A percentile compares a stretch with the other conserved stretches of the same genome.
Evolutionary conservation across 2,329 filamentous ascomycete species (phyloP).

Genomic region (Fusarium caatingaense): DNA sequence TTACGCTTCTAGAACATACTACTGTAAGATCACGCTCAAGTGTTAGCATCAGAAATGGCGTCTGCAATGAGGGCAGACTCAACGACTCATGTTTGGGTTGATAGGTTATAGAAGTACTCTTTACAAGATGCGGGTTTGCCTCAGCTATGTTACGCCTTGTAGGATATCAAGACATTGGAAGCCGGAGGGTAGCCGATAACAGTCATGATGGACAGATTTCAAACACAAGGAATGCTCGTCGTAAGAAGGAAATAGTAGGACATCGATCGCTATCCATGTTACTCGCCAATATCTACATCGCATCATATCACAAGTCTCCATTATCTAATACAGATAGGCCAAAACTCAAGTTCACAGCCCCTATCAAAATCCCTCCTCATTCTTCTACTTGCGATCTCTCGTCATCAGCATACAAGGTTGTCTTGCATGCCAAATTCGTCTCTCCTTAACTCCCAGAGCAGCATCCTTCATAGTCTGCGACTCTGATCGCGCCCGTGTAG

Average conservation of each 20-base stretch:
- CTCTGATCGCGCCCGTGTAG: slow-evolving; percentile 59
- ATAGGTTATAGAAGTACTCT: too few relatives aligned
- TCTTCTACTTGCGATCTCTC: slow-evolving; percentile 53
- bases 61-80: too few relatives aligned
- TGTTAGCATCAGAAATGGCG: too few relatives aligned
- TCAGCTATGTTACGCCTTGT: too few relatives aligned
- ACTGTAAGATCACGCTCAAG: too few relatives aligned
- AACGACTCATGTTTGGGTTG: too few relatives aligned
- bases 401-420: slow-evolving; percentile 67
- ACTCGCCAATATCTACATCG: slow-evolving; percentile 24
- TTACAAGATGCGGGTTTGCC: too few relatives aligned
- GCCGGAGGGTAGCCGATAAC: too few relatives aligned
- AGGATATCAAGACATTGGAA: too few relatives aligned
- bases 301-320: slow-evolving; percentile 9
- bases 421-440: slow-evolving; percentile 73
- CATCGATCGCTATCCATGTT: slow-evolving; percentile 24
- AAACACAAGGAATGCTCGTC: too few relatives aligned
- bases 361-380: slow-evolving; percentile 20
- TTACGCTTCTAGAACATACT: too few relatives aligned
- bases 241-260: background rate
- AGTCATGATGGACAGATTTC: too few relatives aligned
- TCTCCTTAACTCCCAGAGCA: slow-evolving; percentile 68
- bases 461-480: slow-evolving; percentile 69
- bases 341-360: background rate
- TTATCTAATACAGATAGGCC: slow-evolving; percentile 20